These are phyloP conservation scores for Penicillium ochrochloron DNA, from an alignment of 495 filamentous ascomycete species.

Conservation along the genomic window DNA sequence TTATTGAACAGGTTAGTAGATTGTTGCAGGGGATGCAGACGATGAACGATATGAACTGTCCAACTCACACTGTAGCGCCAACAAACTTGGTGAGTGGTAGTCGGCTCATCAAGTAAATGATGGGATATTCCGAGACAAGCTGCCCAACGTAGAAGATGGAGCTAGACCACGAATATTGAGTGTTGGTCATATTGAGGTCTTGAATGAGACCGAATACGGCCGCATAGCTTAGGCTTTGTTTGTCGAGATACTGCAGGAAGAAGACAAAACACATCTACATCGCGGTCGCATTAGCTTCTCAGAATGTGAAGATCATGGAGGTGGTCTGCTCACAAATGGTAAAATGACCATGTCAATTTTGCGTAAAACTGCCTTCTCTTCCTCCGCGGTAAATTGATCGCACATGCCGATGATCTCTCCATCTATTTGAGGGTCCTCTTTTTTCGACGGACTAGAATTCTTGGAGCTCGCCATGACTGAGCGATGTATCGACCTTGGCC, in stretches of 20 bases:
- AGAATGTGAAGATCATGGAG: background rate
- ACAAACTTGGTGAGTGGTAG: constrained; percentile 53
- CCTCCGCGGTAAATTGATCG: constrained; percentile 36
- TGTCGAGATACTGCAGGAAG: constrained; percentile 52
- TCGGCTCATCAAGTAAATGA: constrained; percentile 58
- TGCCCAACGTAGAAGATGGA: constrained; percentile 52
- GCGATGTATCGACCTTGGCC: background rate
- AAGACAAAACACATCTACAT: constrained; percentile 39
- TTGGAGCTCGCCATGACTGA: constrained; percentile 19
- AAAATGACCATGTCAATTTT: constrained; percentile 53
- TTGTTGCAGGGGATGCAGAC: background rate
- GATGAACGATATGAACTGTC: background rate
- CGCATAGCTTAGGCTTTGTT: constrained; percentile 61
- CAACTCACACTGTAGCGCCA: constrained; percentile 30
- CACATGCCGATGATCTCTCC: constrained; percentile 30
- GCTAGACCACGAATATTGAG: constrained; percentile 35
- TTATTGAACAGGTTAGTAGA: background rate
- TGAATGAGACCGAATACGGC: constrained; percentile 59
- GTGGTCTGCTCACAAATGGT: constrained; percentile 40
- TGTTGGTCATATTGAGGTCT: constrained; percentile 52
- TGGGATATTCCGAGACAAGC: constrained; percentile 53
- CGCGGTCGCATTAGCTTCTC: background rate
- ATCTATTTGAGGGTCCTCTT: constrained; percentile 4
- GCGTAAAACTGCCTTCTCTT: constrained; percentile 49
- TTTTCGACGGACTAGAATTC: constrained; percentile 6